Evolutionary conservation across 495 filamentous ascomycete genomes (phyloP).

Genomic region (Penicillium macrosclerotiorum): DNA sequence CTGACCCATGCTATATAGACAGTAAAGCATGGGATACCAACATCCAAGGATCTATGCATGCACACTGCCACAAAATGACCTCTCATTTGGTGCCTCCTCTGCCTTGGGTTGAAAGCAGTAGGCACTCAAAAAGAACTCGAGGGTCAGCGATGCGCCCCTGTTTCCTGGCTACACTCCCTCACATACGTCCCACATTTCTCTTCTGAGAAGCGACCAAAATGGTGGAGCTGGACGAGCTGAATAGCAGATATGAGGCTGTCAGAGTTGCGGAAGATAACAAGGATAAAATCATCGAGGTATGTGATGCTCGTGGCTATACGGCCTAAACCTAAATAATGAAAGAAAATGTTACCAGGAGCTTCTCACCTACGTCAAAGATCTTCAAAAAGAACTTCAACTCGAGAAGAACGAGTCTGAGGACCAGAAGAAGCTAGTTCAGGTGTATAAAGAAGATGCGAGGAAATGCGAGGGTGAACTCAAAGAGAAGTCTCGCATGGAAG

Average conservation of each 20-base stretch:
- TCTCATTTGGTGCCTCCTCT: no score
- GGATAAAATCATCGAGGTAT: constrained; percentile 8
- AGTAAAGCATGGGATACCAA: no score
- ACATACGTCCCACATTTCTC: neutral
- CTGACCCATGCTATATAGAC: no score
- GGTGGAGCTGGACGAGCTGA: neutral
- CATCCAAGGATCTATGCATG: no score
- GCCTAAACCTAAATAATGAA: neutral
- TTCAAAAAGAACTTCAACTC: constrained; percentile 5
- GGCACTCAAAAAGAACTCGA: no score
- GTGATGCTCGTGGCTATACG: neutral
- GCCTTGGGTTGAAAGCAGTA: no score
- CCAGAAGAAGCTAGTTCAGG: neutral
- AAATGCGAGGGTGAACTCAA: constrained; percentile 2
- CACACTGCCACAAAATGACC: no score
- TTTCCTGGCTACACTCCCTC: no score
- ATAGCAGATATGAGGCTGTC: constrained; percentile 2
- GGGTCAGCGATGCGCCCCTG: no score
- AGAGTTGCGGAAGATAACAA: neutral
- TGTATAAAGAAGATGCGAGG: constrained; percentile 2
- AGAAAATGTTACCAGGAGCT: constrained; percentile 8
- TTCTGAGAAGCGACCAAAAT: neutral
- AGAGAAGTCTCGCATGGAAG: constrained; percentile 13
- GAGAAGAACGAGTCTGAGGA: constrained; percentile 10
- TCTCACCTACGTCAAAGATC: constrained; percentile 5